Conservation (phyloP, 2,329 filamentous ascomycete species). For the Scedosporium dehoogii region DNA sequence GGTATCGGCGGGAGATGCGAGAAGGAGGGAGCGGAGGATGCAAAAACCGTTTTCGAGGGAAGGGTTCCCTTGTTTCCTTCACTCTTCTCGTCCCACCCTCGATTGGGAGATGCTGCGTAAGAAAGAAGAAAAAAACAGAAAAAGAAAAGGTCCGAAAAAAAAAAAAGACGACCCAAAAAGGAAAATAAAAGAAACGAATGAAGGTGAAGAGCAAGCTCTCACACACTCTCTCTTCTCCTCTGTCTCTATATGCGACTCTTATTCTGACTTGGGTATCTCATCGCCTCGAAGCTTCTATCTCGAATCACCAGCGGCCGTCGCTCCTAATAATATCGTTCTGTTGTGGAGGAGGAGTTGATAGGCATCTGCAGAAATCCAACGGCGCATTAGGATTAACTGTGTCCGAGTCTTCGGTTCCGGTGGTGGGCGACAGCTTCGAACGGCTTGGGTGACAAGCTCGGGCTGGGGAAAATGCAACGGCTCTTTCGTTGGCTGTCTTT, state of each 20-base stretch:
- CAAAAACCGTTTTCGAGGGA: neutral
- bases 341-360: neutral
- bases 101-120: neutral
- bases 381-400: neutral
- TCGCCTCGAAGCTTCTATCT: neutral
- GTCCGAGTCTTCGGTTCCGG: neutral
- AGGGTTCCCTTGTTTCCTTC: neutral
- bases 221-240: neutral
- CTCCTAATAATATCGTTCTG: neutral
- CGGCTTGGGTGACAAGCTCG: neutral
- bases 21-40: neutral
- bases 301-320: neutral
- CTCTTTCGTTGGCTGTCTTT: neutral
- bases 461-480: neutral
- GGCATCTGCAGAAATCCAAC: neutral
- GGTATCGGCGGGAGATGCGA: neutral
- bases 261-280: neutral
- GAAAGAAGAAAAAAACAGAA: neutral
- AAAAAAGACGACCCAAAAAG: conserved; percentile 3
- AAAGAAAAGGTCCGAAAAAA: neutral
- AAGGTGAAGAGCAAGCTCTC: conserved; percentile 6
- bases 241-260: neutral
- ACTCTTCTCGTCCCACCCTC: neutral
- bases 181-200: conserved; percentile 3
- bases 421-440: neutral